Conservation (phyloP, 768 basidiomycete genomes). For the Cystofilobasidium capitatum region DNA sequence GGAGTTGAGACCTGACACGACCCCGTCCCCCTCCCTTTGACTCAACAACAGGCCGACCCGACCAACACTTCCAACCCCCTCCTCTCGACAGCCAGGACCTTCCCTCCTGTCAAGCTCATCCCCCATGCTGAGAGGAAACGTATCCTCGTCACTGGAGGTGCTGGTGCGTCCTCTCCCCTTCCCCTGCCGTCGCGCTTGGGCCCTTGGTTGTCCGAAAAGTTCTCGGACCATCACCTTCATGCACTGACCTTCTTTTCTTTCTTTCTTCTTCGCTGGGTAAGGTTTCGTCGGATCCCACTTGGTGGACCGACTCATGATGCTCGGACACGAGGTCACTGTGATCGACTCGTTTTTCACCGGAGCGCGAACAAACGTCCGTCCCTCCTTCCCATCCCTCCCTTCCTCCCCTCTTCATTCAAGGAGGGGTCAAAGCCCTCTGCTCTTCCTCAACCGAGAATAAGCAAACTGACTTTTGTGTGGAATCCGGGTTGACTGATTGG, state of each 20-base stretch:
- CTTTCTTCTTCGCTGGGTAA: conserved; percentile 56
- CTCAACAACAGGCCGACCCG: conserved; percentile 1
- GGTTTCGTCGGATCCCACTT: conserved; percentile 99
- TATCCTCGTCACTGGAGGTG: conserved; percentile 46
- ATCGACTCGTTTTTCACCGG: conserved; percentile 99
- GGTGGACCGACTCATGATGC: conserved; percentile 89
- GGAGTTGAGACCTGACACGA: neutral
- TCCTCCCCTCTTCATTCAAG: neutral
- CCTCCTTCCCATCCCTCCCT: neutral
- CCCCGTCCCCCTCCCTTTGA: neutral
- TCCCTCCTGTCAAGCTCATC: conserved; percentile 84
- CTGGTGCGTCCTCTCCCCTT: conserved; percentile 28
- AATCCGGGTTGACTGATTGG: neutral
- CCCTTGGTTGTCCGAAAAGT: neutral
- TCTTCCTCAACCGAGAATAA: no score
- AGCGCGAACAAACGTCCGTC: conserved; percentile 83
- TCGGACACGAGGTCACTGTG: conserved; percentile 95
- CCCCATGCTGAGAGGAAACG: conserved; percentile 70
- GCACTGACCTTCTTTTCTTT: neutral
- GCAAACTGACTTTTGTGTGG: conserved; percentile 50
- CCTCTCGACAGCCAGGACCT: conserved; percentile 81
- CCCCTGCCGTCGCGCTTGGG: neutral
- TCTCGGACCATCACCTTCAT: neutral
- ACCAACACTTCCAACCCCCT: conserved; percentile 54
- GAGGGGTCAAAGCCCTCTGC: no score